These are phyloP conservation scores for Massariosphaeria phaeospora DNA, from an alignment of 495 filamentous ascomycete genomes.

Conservation along the genomic window DNA sequence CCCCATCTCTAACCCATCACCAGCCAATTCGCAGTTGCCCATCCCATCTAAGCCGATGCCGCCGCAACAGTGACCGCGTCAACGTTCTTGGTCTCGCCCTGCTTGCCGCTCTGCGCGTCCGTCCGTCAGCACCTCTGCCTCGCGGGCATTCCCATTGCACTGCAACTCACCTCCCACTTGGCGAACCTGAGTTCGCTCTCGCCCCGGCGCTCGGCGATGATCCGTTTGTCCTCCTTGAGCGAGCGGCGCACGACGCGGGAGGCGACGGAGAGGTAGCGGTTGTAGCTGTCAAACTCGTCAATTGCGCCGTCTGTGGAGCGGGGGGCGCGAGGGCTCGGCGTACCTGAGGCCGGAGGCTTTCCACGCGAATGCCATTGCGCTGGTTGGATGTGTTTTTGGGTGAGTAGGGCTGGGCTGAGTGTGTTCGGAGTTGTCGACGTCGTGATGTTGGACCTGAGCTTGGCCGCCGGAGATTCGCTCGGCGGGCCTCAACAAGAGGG, in stretches of 20 bases:
- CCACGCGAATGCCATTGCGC: conserved; percentile 97
- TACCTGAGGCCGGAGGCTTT: conserved; percentile 97
- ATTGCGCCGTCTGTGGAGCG: conserved; percentile 10
- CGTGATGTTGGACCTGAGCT: background rate
- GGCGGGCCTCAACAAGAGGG: background rate
- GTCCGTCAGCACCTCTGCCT: conserved; percentile 11
- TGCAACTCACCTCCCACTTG: conserved; percentile 88
- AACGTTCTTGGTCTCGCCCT: conserved; percentile 75
- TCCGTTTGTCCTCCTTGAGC: conserved; percentile 86
- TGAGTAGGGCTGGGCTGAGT: conserved; percentile 7
- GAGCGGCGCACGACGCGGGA: conserved; percentile 78
- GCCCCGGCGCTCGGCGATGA: conserved; percentile 82
- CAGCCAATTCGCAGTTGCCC: background rate
- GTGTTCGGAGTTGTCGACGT: conserved; percentile 37
- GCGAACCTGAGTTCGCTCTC: conserved; percentile 86
- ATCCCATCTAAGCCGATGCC: conserved; percentile 26
- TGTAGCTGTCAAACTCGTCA: conserved; percentile 56
- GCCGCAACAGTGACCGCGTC: conserved; percentile 58
- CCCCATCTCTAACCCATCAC: background rate
- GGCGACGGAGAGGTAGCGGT: conserved; percentile 74
- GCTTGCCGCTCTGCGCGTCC: conserved; percentile 80
- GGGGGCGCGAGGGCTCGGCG: conserved; percentile 35
- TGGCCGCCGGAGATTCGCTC: conserved; percentile 5
- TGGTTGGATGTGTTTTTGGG: conserved; percentile 38
- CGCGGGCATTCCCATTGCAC: conserved; percentile 16